A percentile compares a stretch with the other conserved stretches of the same genome.
phyloP scores from a whole-genome alignment of 805 yeast species.

The Maudiozyma serrabonitensis region DNA sequence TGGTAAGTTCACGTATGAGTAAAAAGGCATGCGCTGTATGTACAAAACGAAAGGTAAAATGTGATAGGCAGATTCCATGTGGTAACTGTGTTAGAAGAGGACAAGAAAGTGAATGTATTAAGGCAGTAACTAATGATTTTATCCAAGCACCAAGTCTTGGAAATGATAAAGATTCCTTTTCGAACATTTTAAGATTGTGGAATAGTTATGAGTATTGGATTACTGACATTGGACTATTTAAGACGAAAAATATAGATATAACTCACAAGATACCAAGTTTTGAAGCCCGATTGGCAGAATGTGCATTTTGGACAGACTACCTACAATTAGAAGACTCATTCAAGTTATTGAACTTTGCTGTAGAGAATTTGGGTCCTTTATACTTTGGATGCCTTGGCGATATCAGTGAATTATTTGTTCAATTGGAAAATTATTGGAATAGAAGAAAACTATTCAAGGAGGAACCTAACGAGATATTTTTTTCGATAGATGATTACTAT shows the following conservation, averaged over 20 bases:
- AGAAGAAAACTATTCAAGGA: constrained; percentile 8
- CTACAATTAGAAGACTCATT: constrained; percentile 15
- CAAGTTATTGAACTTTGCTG: constrained; percentile 20
- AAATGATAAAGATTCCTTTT: not conserved
- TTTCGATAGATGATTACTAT: constrained; percentile 17
- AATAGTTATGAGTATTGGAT: constrained; percentile 25
- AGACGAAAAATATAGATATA: constrained; percentile 8
- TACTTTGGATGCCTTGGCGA: constrained; percentile 27
- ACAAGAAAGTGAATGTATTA: constrained; percentile 17
- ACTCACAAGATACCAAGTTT: constrained; percentile 2
- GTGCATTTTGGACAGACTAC: constrained; percentile 9
- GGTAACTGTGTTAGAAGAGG: constrained; percentile 25
- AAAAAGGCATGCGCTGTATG: constrained; percentile 18
- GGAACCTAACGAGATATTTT: not conserved
- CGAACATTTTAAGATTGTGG: constrained; percentile 18
- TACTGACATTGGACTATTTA: constrained; percentile 18
- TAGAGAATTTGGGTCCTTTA: constrained; percentile 25
- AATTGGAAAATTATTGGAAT: constrained; percentile 19
- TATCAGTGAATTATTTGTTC: constrained; percentile 20
- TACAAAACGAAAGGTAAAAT: constrained; percentile 24
- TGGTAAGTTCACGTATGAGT: not conserved
- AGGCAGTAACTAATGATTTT: constrained; percentile 3
- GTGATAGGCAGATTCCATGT: constrained; percentile 28
- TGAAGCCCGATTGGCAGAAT: constrained; percentile 5
- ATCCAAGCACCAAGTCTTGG: not conserved